Evolutionary conservation across 2,329 filamentous ascomycete genomes (phyloP).

Genomic region (Penicillium janthinellum): DNA sequence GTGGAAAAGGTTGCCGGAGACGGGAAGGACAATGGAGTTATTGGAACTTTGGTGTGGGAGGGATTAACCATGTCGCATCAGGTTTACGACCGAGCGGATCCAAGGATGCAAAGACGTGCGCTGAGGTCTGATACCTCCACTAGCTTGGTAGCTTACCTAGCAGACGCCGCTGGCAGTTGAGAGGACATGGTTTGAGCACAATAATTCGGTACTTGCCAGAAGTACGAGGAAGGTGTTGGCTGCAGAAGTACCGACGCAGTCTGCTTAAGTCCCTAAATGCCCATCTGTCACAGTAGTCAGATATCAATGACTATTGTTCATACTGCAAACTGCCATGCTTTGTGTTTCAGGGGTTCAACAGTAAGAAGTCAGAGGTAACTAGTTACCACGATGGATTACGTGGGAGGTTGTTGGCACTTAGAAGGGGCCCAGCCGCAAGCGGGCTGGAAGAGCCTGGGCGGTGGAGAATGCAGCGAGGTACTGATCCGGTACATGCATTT

Average conservation of each 20-base stretch:
- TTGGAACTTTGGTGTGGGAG: background rate
- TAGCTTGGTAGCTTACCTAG: background rate
- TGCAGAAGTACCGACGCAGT: background rate
- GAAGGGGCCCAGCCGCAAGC: conserved; percentile 3
- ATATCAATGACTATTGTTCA: background rate
- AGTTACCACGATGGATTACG: no score
- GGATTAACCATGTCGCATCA: conserved; percentile 10
- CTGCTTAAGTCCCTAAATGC: background rate
- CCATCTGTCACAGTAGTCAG: background rate
- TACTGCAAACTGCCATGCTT: background rate
- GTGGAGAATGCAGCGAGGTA: background rate
- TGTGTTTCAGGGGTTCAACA: background rate
- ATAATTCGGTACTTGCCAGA: background rate
- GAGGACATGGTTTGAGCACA: background rate
- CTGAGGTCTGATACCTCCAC: background rate
- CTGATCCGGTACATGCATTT: background rate
- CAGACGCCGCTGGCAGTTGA: background rate
- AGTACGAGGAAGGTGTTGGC: background rate
- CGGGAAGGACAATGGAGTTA: conserved; percentile 7
- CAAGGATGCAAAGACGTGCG: background rate
- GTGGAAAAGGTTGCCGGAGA: background rate
- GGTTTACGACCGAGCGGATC: conserved; percentile 6
- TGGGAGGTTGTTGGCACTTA: no score
- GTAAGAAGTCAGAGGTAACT: background rate
- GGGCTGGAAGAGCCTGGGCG: background rate